Evolutionary conservation across 1,139 yeast genomes (phyloP).

Genomic region (Arxiozyma bovina): DNA sequence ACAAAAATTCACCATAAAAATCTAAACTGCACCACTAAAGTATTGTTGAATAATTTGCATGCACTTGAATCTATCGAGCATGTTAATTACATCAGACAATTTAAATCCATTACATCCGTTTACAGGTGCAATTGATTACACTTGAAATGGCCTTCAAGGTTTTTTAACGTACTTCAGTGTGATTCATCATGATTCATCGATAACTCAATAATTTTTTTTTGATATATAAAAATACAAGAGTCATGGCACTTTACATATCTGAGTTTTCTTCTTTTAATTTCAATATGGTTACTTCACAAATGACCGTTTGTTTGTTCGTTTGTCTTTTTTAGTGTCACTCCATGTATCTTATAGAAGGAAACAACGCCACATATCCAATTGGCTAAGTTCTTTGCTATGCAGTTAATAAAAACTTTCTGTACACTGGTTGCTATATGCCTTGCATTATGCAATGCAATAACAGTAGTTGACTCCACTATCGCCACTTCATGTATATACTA

Average conservation of each 20-base stretch:
- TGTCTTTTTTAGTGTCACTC: no score
- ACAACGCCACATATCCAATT: background rate
- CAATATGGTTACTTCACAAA: background rate
- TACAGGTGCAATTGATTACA: background rate
- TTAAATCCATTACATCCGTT: background rate
- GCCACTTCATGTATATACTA: slow-evolving; percentile 31
- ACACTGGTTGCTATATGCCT: background rate
- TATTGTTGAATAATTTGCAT: no score
- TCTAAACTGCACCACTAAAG: background rate
- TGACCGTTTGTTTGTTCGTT: no score
- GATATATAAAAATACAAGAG: background rate
- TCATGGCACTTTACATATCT: background rate
- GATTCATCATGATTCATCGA: background rate
- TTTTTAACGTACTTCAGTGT: no score
- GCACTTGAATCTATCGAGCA: background rate
- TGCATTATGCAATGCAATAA: background rate
- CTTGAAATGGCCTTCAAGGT: no score
- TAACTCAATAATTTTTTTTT: background rate
- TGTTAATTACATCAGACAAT: no score
- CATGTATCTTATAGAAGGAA: background rate
- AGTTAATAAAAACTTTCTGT: background rate
- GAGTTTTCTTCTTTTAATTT: no score
- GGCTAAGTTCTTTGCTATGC: background rate
- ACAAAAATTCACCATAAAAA: background rate
- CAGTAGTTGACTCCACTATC: slow-evolving; percentile 1